These are phyloP conservation scores for Clavispora carvajalis DNA, from an alignment of 805 yeast genomes.

Conservation along the genomic window DNA sequence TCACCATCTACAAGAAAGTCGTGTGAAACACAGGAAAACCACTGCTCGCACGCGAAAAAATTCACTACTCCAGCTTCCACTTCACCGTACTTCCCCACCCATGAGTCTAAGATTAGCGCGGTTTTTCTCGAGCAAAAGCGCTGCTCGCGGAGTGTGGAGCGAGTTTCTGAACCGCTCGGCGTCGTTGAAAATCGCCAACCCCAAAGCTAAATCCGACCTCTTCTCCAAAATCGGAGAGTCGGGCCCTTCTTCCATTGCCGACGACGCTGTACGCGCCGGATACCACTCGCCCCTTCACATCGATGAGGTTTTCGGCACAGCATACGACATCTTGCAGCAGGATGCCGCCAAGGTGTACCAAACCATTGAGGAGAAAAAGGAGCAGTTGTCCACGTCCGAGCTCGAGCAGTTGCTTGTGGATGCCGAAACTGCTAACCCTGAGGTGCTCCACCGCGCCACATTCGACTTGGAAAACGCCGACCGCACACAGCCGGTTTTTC, in stretches of 20 bases:
- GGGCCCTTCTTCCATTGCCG: conserved; percentile 53
- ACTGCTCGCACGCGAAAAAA: neutral
- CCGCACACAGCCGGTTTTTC: conserved; percentile 71
- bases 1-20: too few species aligned
- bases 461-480: conserved; percentile 49
- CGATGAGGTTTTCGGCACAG: conserved; percentile 65
- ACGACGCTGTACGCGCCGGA: conserved; percentile 37
- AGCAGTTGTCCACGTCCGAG: conserved; percentile 15
- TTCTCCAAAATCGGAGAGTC: conserved; percentile 17
- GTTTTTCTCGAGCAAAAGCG: conserved; percentile 8
- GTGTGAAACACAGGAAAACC: too few species aligned
- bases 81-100: neutral
- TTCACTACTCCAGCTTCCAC: neutral
- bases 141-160: conserved; percentile 25
- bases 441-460: conserved; percentile 65
- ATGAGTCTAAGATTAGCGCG: conserved; percentile 14
- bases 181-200: conserved; percentile 21
- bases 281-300: conserved; percentile 68
- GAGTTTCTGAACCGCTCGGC: conserved; percentile 27
- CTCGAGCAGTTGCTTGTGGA: conserved; percentile 36
- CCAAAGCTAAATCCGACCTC: conserved; percentile 16
- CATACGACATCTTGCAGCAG: conserved; percentile 54
- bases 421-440: conserved; percentile 79
- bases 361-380: conserved; percentile 19
- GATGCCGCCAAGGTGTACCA: conserved; percentile 40